Evolutionary conservation across 1,139 yeast genomes (phyloP), one percentile per base, ranked within the genome.

Genomic region (Geotrichum reessii): DNA sequence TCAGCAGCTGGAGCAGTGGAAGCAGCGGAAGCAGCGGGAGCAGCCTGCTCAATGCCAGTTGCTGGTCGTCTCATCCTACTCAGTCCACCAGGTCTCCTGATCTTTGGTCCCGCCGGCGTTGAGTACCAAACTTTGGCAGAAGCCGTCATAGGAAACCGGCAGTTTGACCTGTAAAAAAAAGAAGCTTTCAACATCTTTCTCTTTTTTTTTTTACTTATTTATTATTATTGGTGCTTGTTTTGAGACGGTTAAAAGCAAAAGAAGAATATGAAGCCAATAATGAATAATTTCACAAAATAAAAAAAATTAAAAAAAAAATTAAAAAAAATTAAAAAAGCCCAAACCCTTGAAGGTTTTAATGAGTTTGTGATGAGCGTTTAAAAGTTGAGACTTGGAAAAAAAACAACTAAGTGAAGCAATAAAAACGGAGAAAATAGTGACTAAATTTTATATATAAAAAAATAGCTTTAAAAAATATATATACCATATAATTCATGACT

Each of bases 171-270:
- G 42, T 48, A 22, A 12, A 48, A 25, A 25, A 52, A 25, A 19
- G 24, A 8, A 52, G 40, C 49, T 52, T 49, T 42, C 37, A 52
- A 52, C 54, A 52, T 52, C 12, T 9, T 21, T 19, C 28, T 17
- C 7, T 50, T 33, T 37, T 33, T 50, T 14, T 33, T 27, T 21
- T 44, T 44, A 9, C 7, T n/a, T n/a, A n/a, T n/a, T n/a, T n/a
- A n/a, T n/a, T n/a, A n/a, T n/a, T n/a, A n/a, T n/a, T n/a, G 47
- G n/a, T 17, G 14, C 47, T 42, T 11, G 6, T 17, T 42, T 42
- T 17, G 9, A 44, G 12, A 12, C 17, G 14, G 12, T n/a, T 31
- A n/a, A n/a, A n/a, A 31, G 12, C 33, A 28, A 11, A 28, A 28
- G 7, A 11, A 28, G 33, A 8, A 28, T 31, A 31, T 31, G 37